These are phyloP conservation scores for Saccharomycopsis malanga DNA, from an alignment of 805 yeast species.

Conservation along the genomic window DNA sequence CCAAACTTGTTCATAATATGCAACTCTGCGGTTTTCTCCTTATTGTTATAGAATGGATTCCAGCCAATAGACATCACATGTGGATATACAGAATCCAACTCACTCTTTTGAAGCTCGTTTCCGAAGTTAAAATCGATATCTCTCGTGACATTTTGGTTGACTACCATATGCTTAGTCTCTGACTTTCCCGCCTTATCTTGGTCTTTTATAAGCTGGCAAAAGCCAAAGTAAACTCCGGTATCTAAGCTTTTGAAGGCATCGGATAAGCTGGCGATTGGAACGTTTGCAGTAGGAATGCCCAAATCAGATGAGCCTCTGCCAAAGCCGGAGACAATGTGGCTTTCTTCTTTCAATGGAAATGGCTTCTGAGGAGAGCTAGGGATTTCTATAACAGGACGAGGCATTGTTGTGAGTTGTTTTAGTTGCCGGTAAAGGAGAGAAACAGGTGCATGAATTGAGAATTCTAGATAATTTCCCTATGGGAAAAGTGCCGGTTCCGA, in stretches of 20 bases:
- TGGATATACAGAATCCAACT: conserved; percentile 50
- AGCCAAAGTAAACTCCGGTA: conserved; percentile 91
- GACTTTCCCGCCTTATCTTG: conserved; percentile 8
- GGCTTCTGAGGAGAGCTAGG: conserved; percentile 39
- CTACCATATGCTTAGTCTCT: conserved; percentile 24
- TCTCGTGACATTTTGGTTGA: conserved; percentile 23
- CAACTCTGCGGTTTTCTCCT: conserved; percentile 75
- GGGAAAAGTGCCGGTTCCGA: no score
- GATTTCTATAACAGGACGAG: conserved; percentile 23
- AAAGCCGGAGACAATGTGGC: conserved; percentile 68
- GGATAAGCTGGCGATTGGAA: conserved; percentile 51
- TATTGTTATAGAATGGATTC: conserved; percentile 86
- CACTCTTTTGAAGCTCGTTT: conserved; percentile 32
- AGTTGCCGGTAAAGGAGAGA: background rate
- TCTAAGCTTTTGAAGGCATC: conserved; percentile 35
- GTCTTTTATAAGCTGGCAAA: conserved; percentile 36
- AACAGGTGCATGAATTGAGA: no score
- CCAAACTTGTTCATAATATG: conserved; percentile 74
- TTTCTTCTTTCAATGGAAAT: conserved; percentile 41
- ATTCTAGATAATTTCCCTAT: no score
- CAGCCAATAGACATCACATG: conserved; percentile 95
- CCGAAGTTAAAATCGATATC: conserved; percentile 61
- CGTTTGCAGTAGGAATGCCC: conserved; percentile 94
- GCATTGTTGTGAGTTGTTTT: conserved; percentile 2
- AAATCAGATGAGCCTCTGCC: conserved; percentile 93